phyloP scores from a whole-genome alignment of 371 early-diverging fungal genomes.

The Mycotypha africana region DNA sequence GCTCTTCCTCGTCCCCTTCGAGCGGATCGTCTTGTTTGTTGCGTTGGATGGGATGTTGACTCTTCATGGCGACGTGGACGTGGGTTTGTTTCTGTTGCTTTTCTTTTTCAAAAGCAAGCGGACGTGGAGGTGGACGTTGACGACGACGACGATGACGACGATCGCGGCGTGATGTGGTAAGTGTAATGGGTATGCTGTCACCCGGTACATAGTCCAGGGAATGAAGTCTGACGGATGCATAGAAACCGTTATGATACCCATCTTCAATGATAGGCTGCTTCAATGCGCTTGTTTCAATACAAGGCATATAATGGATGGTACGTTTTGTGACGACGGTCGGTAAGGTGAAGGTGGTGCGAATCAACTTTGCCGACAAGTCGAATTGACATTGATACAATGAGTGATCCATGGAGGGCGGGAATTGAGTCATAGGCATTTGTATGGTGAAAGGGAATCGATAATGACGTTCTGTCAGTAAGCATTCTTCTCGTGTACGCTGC shows the following conservation, averaged over 20 bases:
- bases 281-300: conserved; percentile 28
- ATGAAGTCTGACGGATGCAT: conserved; percentile 9
- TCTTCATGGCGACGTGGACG: neutral
- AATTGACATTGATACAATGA: conserved; percentile 25
- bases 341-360: conserved; percentile 2
- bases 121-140: neutral
- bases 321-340: conserved; percentile 5
- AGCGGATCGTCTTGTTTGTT: neutral
- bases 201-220: conserved; percentile 28
- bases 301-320: conserved; percentile 26
- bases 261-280: conserved; percentile 18
- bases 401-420: conserved; percentile 28
- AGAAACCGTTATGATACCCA: conserved; percentile 1
- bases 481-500: conserved; percentile 23
- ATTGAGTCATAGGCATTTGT: conserved; percentile 37
- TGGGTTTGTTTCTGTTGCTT: neutral
- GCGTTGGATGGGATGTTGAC: neutral
- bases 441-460: conserved; percentile 30
- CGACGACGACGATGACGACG: no score
- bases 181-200: conserved; percentile 23
- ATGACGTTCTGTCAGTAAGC: conserved; percentile 6
- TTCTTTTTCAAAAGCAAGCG: neutral
- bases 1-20: conserved; percentile 6
- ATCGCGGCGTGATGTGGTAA: conserved; percentile 9
- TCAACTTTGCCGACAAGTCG: conserved; percentile 24